Evolutionary conservation across 495 filamentous ascomycete species (phyloP).

Genomic region (Bacidia rubella): DNA sequence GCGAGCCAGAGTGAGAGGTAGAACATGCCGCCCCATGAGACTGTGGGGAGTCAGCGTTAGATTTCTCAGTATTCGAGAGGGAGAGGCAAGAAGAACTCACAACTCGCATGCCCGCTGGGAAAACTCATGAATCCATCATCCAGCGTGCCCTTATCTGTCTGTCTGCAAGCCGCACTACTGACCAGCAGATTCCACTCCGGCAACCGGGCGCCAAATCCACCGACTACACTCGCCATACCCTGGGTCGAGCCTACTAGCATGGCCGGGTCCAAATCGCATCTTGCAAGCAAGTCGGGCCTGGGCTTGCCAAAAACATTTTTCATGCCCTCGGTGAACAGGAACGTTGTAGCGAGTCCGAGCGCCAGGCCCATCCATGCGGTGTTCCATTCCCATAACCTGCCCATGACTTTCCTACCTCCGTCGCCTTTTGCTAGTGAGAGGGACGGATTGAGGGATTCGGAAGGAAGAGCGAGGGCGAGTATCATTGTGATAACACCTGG

Average conservation of each 20-base stretch:
- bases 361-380: constrained; percentile 50
- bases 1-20: constrained; percentile 52
- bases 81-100: constrained; percentile 23
- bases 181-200: constrained; percentile 35
- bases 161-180: constrained; percentile 38
- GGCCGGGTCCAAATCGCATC: constrained; percentile 43
- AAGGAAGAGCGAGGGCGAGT: constrained; percentile 26
- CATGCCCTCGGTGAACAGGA: constrained; percentile 45
- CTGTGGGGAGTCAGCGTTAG: constrained; percentile 20
- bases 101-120: constrained; percentile 47
- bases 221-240: too few relatives aligned
- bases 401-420: constrained; percentile 14
- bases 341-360: constrained; percentile 38
- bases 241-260: constrained; percentile 26
- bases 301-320: constrained; percentile 54
- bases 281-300: constrained; percentile 46
- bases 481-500: constrained; percentile 40
- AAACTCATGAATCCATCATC: constrained; percentile 53
- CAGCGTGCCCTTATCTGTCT: constrained; percentile 25
- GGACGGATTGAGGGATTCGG: constrained; percentile 1
- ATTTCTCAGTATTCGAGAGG: neutral
- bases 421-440: constrained; percentile 10
- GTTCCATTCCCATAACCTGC: constrained; percentile 51
- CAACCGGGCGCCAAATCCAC: constrained; percentile 35
- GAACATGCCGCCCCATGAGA: constrained; percentile 46